Conservation (phyloP, 225 moss, liverwort and hornwort species). For the Straminergon stramineum region DNA sequence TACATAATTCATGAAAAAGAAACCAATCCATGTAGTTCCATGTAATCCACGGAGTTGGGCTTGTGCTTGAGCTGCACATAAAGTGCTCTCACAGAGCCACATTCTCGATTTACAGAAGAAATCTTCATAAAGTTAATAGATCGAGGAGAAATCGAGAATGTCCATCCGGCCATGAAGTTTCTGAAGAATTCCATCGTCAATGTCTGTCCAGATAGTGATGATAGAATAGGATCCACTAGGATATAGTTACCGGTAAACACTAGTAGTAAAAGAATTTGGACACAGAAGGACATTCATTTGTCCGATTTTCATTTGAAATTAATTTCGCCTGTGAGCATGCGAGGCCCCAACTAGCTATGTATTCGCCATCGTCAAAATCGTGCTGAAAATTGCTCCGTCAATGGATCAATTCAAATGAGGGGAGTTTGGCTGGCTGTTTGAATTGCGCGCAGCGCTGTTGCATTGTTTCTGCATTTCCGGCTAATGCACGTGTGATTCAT, state of each 20-base stretch:
- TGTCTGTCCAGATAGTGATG: neutral
- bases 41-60: neutral
- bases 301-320: neutral
- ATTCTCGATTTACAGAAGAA: neutral
- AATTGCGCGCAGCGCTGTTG: neutral
- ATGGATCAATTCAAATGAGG: neutral
- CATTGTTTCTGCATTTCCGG: neutral
- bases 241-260: neutral
- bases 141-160: neutral
- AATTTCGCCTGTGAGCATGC: neutral
- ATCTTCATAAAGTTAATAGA: no score
- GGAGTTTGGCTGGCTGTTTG: neutral
- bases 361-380: neutral
- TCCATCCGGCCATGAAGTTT: neutral
- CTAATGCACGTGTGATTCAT: neutral
- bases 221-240: neutral
- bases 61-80: neutral
- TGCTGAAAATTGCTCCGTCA: neutral
- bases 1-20: neutral
- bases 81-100: neutral
- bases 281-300: neutral
- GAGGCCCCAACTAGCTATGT: neutral
- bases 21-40: neutral
- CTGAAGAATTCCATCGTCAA: neutral
- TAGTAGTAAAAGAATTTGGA: neutral